These are phyloP conservation scores for Hymenoscyphus albidus DNA, from an alignment of 2,329 filamentous ascomycete genomes.

Conservation along the genomic window DNA sequence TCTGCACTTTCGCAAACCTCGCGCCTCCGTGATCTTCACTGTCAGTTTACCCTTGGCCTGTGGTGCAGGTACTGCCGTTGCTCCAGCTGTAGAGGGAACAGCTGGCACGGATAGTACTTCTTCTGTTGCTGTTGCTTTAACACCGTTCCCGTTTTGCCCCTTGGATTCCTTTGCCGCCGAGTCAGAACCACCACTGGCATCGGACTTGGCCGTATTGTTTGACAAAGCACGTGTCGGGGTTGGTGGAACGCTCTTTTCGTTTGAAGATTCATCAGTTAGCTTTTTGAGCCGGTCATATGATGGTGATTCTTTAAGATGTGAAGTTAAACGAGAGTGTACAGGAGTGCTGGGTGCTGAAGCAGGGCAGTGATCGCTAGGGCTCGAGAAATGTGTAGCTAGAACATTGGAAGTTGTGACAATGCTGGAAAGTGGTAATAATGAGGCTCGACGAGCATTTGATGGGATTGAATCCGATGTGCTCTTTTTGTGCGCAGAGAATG, in stretches of 20 bases:
- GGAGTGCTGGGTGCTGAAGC: conserved; percentile 51
- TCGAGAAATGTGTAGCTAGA: conserved; percentile 65
- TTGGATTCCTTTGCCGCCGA: conserved; percentile 26
- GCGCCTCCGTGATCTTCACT: conserved; percentile 82
- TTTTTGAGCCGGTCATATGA: conserved; percentile 68
- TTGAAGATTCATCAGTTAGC: conserved; percentile 77
- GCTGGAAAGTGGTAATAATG: conserved; percentile 56
- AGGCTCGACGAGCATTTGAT: conserved; percentile 42
- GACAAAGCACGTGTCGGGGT: conserved; percentile 82
- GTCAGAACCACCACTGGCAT: conserved; percentile 37
- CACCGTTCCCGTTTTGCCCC: conserved; percentile 35
- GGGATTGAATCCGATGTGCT: conserved; percentile 43
- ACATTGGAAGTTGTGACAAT: conserved; percentile 61
- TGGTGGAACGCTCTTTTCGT: conserved; percentile 83
- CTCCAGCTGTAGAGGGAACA: conserved; percentile 28
- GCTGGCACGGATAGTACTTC: conserved; percentile 15
- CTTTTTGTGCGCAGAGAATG: conserved; percentile 38
- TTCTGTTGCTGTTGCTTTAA: conserved; percentile 36
- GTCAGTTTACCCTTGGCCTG: conserved; percentile 81
- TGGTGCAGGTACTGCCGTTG: conserved; percentile 58
- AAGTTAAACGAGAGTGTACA: conserved; percentile 45
- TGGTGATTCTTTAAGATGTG: conserved; percentile 51
- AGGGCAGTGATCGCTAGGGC: conserved; percentile 54
- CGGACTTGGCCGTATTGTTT: conserved; percentile 50
- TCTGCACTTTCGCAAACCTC: conserved; percentile 73